Base-by-base conservation (phyloP, 768 basidiomycete species). In the Mycena belliarum region DNA sequence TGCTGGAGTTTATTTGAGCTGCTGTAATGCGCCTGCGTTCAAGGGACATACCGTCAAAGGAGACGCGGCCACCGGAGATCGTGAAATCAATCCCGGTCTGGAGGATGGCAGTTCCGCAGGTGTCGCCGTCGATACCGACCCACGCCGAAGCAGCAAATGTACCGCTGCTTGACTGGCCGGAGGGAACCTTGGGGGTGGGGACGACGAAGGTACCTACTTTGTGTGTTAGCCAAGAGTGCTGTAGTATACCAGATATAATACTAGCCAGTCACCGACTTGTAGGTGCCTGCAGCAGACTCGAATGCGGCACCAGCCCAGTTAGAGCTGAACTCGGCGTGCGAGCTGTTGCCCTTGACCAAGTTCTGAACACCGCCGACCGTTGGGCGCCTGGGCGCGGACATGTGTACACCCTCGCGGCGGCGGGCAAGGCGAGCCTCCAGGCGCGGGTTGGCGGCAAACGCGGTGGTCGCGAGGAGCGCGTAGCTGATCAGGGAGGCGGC, bases 41-140 rank as follows among this genome's bases (percentile, higher is more conserved):
- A 47, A 20, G 16, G 3, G 23, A 40, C 48, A 18, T 15, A 57
- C 56, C 56, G 40, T 57, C 56, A 21, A 35, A 57, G 2, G 56
- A 50, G 24, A 51, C 49, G 18, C 56, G 48, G 28, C 56, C 56
- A 24, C 21, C 21, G 15, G 40, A 9, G 43, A 57, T 46, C 40
- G 58, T 72, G 68, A 75, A 70, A 65, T 72, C 72, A 28, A 71
- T 59, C 15, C 73, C 70, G 26, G 74, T 74, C 63, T 75, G 74
- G 38, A 74, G 70, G 57, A 75, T 74, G 32, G 72, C 71, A 44
- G 47, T 65, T 16, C 59, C 65, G 58, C 74, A 75, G 25, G 74
- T 72, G 67, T 73, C 72, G 21, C 74, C 74, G 57, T 73, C 73
- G 48, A 74, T 73, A 28, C 74, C 73, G 42, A 75, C 73, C 73